These are phyloP conservation scores for Mimosa bimucronata DNA, from an alignment of 306 rosid species.

Conservation along the genomic window DNA sequence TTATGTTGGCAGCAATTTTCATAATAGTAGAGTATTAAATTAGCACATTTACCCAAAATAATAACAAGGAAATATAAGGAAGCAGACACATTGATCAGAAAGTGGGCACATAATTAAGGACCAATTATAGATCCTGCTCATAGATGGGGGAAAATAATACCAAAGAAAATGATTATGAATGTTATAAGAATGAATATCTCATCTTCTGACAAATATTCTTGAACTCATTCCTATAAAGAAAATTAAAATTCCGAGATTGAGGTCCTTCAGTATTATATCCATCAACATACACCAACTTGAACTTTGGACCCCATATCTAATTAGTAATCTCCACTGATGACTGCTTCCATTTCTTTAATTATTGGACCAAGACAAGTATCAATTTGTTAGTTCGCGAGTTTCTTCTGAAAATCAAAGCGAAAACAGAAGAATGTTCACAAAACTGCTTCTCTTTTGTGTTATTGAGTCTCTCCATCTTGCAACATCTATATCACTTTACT, in stretches of 20 bases:
- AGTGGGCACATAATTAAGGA: neutral
- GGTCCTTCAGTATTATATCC: neutral
- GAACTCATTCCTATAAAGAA: neutral
- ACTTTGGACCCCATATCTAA: neutral
- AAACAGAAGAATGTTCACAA: conserved; percentile 21
- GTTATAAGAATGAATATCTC: neutral
- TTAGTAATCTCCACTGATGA: neutral
- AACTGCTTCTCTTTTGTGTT: neutral
- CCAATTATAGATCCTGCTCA: neutral
- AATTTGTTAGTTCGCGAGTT: neutral
- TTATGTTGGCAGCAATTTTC: too few species aligned
- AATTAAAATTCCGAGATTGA: neutral
- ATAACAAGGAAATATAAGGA: too few species aligned
- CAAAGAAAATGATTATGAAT: too few species aligned
- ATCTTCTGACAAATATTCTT: neutral
- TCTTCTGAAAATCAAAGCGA: conserved; percentile 20
- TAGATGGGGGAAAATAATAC: neutral
- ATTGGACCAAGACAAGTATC: neutral
- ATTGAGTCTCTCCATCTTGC: conserved; percentile 34
- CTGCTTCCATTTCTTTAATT: conserved; percentile 10
- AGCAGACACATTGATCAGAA: neutral
- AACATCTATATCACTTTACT: conserved; percentile 16
- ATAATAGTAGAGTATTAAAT: too few species aligned
- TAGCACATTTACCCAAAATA: too few species aligned
- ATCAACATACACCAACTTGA: neutral